A percentile compares a stretch with the other conserved stretches of the same genome.
Conservation (phyloP, 345 rosid genomes). For the Eucalyptus albens region DNA sequence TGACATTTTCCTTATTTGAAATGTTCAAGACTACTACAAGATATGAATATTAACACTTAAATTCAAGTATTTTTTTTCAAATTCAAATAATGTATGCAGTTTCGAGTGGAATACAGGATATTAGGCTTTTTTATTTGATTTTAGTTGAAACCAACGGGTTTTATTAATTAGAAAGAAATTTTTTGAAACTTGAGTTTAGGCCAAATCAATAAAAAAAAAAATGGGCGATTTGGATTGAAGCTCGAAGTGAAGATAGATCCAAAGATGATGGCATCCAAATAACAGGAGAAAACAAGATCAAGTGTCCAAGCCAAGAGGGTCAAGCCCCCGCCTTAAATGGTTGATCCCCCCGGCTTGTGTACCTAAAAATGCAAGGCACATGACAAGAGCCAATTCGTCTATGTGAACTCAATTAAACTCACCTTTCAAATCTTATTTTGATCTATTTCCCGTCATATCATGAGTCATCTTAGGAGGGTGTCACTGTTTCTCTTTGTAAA, state of each 20-base stretch:
- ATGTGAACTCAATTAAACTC: background rate
- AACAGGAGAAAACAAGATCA: rapidly evolving
- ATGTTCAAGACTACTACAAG: rapidly evolving
- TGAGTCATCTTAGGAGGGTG: background rate
- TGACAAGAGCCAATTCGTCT: rapidly evolving
- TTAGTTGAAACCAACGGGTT: too few relatives aligned
- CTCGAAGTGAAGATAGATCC: background rate
- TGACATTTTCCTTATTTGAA: background rate
- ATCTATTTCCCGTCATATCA: rapidly evolving
- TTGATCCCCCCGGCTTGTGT: rapidly evolving
- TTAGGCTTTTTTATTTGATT: background rate
- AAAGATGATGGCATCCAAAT: background rate
- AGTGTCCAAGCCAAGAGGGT: background rate
- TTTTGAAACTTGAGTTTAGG: background rate
- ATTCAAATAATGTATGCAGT: background rate
- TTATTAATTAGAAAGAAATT: background rate
- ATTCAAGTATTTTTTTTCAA: background rate
- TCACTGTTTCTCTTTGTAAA: background rate
- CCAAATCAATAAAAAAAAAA: background rate
- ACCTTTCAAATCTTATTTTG: rapidly evolving
- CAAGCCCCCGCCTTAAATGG: rapidly evolving
- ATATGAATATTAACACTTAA: background rate
- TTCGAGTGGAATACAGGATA: background rate
- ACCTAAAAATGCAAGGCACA: background rate
- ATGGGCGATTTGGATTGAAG: background rate